Evolutionary conservation across 805 yeast genomes (phyloP), one percentile per base, ranked within the genome.

Genomic region (Myxozyma nipponensis): DNA sequence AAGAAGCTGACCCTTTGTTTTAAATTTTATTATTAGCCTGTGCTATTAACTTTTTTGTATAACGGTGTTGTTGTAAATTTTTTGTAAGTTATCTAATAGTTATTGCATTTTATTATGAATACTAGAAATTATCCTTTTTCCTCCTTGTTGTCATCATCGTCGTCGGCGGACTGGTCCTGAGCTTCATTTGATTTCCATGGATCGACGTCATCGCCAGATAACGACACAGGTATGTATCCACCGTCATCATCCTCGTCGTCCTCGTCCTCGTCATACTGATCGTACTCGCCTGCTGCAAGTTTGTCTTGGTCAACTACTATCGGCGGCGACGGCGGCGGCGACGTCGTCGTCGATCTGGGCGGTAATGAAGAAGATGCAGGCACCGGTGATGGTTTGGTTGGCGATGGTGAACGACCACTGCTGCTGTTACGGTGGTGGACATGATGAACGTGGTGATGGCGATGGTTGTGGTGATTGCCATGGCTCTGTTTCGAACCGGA

Each of bases 171-270:
- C n/a, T n/a, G n/a, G n/a, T n/a, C n/a, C n/a, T n/a, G n/a, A n/a
- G n/a, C 32, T 28, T 32, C 45, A 17, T 43, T 47, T 13, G 37
- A 34, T 28, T 49, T 44, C 57, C 57, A 52, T 2, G 57, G 57
- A 39, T 52, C 49, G 9, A 49, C 38, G 19, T 44, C 48, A 2
- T 25, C 44, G 6, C 32, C 42, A 1, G 56, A 42, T 3, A 51
- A 13, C 9, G 52, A 42, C 4, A 30, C 36, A 25, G 43, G 43
- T 10, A 23, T 44, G 9, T 18, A 38, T 13, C 42, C 42, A 3
- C 26, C 42, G 21, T 40, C 45, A 21, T 40, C 46, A 18, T 45
- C 49, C 13, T 46, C 49, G 6, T 53, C 59, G 22, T 54, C 57
- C 3, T 54, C 57, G 26, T 50, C 50, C 2, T 48, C 48, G 21